These are phyloP conservation scores for Zarea fungicola DNA, from an alignment of 2,329 filamentous ascomycete species.

Conservation along the genomic window DNA sequence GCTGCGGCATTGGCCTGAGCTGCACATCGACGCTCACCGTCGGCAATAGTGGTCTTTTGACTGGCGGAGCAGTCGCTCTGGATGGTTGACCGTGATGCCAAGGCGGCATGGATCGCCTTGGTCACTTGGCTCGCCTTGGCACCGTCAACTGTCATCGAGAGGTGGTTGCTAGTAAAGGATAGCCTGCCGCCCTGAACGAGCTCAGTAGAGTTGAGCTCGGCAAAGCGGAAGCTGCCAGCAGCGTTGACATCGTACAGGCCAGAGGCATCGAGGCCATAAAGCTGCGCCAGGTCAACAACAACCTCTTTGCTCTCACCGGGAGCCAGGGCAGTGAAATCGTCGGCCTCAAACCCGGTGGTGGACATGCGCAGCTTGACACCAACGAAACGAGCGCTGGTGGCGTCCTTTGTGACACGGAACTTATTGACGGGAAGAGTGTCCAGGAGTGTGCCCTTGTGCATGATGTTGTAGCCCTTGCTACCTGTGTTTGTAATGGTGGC, in stretches of 20 bases:
- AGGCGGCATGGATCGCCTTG: not conserved
- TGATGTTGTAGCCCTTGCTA: constrained; percentile 8
- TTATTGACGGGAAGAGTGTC: not conserved
- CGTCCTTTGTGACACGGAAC: not conserved
- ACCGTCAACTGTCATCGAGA: not conserved
- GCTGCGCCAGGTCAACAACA: not conserved
- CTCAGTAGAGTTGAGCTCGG: constrained; percentile 4
- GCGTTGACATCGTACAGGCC: not conserved
- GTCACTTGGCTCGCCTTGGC: not conserved
- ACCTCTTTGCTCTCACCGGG: constrained; percentile 9
- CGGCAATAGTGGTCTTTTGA: not conserved
- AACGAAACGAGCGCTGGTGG: not conserved
- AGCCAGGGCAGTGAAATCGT: constrained; percentile 1
- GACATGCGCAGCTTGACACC: constrained; percentile 2
- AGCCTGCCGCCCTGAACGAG: not conserved
- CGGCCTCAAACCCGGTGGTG: not conserved
- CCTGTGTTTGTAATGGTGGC: constrained; percentile 4
- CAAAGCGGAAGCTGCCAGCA: not conserved
- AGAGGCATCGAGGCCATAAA: constrained; percentile 25
- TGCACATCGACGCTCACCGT: not conserved
- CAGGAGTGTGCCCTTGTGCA: constrained; percentile 8
- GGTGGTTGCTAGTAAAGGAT: not conserved
- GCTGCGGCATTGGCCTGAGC: constrained; percentile 2
- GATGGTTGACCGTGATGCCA: constrained; percentile 1
- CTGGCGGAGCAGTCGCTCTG: not conserved